Conservation (phyloP, 129 eudicot genomes). For the Flaveria ramosissima region DNA sequence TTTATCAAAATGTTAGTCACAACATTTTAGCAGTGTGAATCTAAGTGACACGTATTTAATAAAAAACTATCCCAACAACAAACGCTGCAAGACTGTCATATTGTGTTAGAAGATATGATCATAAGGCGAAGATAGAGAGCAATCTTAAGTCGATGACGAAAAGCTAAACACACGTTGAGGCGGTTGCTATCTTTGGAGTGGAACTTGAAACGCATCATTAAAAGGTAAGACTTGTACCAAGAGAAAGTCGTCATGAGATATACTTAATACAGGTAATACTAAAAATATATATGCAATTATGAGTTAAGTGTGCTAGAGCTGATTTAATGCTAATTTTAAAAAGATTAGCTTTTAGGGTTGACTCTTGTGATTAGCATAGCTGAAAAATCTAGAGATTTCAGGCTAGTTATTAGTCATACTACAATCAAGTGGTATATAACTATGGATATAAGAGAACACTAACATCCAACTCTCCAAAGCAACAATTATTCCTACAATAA, state of each 20-base stretch:
- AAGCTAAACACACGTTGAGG: too few relatives aligned
- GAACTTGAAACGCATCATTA: too few relatives aligned
- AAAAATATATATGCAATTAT: background rate
- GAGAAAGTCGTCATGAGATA: background rate
- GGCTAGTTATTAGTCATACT: conserved; percentile 1
- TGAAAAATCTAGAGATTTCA: background rate
- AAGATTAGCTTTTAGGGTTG: background rate
- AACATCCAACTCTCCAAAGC: background rate
- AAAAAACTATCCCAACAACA: background rate
- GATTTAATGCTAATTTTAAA: background rate
- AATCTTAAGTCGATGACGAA: background rate
- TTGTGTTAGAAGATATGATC: background rate
- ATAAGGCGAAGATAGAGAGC: background rate
- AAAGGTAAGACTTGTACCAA: background rate
- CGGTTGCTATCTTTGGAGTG: background rate
- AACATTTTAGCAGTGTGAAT: background rate
- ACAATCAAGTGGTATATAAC: background rate
- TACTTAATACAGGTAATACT: background rate
- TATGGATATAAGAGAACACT: background rate
- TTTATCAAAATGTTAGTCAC: background rate
- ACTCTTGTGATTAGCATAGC: conserved; percentile 1
- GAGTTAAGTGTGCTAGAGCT: background rate
- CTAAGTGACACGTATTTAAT: background rate
- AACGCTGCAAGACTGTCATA: background rate
- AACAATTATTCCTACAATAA: background rate